Base-by-base conservation (phyloP, 805 yeast species). In the Candida nonsorbophila region DNA sequence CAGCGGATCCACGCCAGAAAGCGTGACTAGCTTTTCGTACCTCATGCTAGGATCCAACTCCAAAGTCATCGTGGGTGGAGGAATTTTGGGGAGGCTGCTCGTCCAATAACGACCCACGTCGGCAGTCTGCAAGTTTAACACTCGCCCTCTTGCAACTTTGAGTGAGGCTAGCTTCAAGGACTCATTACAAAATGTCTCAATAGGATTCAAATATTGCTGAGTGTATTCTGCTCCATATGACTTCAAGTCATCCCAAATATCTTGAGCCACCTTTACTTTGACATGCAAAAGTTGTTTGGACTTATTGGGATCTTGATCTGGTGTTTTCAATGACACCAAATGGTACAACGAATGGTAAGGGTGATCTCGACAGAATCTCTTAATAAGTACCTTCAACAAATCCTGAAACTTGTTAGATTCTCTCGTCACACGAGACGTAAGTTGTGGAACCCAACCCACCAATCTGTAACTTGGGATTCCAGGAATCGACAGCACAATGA, bases 391-490 rank as follows among this genome's bases (percentile, higher is more conserved):
- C 20, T 68, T 67, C 14, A 87, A 51, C 1, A 69, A 45, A 2
- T 36, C 47, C 44, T 84, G 95, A 42, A 86, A 87, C 0, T 44
- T 47, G 1, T 67, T 49, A 0, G 41, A 30, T 7, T 73, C 82
- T 20, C 55, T 57, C 1, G 73, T 56, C 10, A 88, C 47, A 32
- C 92, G 63, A 0, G 97, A 84, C 3, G 84, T 65, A 25, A 88
- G 64, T 48, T 88, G 97, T 35, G 81, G 79, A 20, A 79, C 64
- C 95, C 97, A 88, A 0, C 86, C 73, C 4, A 84, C 63, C 30
- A 86, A 72, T 41, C 79, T 79, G 45, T 64, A 62, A 9, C 72
- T 62, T 0, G 94, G 82, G 12, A 84, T 53, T 0, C 28, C 27
- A 32, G 36, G 8, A 16, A 24, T 28, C 8, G 22, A 21, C 4